Evolutionary conservation across 495 filamentous ascomycete genomes (phyloP).

Genomic region (Saxispiralis lemnorum): DNA sequence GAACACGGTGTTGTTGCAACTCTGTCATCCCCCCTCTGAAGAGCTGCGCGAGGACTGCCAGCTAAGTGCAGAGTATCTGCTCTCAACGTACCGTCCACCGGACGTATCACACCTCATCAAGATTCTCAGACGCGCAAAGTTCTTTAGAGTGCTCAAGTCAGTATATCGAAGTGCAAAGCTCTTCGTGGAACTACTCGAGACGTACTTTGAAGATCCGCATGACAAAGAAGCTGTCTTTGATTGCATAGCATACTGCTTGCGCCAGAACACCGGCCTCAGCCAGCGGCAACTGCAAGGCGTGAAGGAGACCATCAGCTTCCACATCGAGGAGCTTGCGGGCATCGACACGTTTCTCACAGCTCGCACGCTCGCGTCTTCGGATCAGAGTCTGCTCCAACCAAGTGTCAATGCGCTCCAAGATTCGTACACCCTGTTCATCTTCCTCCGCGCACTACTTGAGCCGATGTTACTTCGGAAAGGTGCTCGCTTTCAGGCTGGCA

Average conservation of each 20-base stretch:
- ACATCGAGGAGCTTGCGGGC: slow-evolving; percentile 48
- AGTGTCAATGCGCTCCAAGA: slow-evolving; percentile 48
- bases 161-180: slow-evolving; percentile 67
- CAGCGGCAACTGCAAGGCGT: slow-evolving; percentile 64
- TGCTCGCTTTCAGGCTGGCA: not conserved
- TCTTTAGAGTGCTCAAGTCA: slow-evolving; percentile 85
- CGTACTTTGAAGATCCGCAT: slow-evolving; percentile 72
- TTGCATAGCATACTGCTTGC: slow-evolving; percentile 65
- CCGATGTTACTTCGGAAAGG: slow-evolving; percentile 25
- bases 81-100: slow-evolving; percentile 82
- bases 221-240: slow-evolving; percentile 56
- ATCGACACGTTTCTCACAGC: slow-evolving; percentile 56
- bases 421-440: slow-evolving; percentile 50
- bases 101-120: slow-evolving; percentile 59
- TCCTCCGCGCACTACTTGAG: slow-evolving; percentile 65
- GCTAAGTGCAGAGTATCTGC: slow-evolving; percentile 81
- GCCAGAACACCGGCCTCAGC: slow-evolving; percentile 46
- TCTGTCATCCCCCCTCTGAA: slow-evolving; percentile 65
- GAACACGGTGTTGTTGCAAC: slow-evolving; percentile 58
- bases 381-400: slow-evolving; percentile 52
- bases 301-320: slow-evolving; percentile 47
- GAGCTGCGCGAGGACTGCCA: slow-evolving; percentile 88
- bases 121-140: slow-evolving; percentile 60
- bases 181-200: slow-evolving; percentile 58
- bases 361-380: slow-evolving; percentile 44